Conservation (phyloP, 305 asterid genomes). For the Fraxinus greggii region DNA sequence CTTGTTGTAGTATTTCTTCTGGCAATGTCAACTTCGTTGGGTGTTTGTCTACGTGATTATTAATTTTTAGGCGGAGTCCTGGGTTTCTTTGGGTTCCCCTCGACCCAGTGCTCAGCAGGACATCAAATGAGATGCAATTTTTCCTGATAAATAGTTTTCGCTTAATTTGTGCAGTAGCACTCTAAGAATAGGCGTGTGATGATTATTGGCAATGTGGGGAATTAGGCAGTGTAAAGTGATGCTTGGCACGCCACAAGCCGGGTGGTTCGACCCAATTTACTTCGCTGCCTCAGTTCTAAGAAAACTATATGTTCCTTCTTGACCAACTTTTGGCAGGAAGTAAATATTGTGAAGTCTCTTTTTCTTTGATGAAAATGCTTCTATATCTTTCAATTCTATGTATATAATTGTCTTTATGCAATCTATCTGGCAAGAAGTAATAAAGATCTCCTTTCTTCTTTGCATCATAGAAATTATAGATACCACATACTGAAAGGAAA, state of each 20-base stretch:
- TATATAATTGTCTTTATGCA: neutral
- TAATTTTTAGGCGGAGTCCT: neutral
- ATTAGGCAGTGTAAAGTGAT: neutral
- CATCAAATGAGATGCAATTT: neutral
- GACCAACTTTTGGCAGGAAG: neutral
- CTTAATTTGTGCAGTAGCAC: neutral
- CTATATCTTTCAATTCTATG: neutral
- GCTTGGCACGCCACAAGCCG: neutral
- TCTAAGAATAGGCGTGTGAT: neutral
- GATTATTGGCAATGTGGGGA: neutral
- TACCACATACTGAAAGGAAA: neutral
- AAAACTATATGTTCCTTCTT: neutral
- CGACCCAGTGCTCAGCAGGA: neutral
- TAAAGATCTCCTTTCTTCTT: neutral
- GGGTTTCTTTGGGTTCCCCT: neutral
- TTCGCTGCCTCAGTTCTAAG: neutral
- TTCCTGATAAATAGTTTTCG: neutral
- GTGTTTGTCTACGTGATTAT: neutral
- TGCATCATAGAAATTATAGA: neutral
- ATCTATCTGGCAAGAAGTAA: neutral
- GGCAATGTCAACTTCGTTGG: neutral
- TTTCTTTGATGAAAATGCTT: neutral
- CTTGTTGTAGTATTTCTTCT: neutral
- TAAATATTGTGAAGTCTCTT: neutral
- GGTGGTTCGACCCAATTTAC: neutral